Percentiles rank a stretch among this genome's conserved stretches.
Conservation (phyloP, 371 early-diverging fungal species). For the Mucor saturninus region DNA sequence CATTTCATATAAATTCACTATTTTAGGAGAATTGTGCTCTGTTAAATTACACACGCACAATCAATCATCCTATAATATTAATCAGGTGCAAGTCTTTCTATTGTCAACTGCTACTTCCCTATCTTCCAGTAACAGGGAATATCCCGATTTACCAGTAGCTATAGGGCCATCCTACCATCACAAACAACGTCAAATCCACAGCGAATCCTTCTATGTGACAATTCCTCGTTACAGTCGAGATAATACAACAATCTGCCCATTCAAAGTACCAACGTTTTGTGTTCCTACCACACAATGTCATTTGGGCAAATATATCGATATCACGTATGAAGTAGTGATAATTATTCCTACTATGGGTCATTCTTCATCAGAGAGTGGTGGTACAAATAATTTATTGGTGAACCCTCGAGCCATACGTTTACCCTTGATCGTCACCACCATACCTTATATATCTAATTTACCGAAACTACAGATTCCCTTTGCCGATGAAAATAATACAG, state of each 20-base stretch:
- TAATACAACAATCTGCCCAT: slow-evolving; percentile 36
- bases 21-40: slow-evolving; percentile 46
- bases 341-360: slow-evolving; percentile 35
- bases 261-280: slow-evolving; percentile 39
- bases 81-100: slow-evolving; percentile 39
- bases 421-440: slow-evolving; percentile 41
- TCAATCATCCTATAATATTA: slow-evolving; percentile 40
- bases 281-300: slow-evolving; percentile 42
- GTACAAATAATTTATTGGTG: not conserved
- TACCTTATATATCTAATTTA: slow-evolving; percentile 31
- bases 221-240: slow-evolving; percentile 34
- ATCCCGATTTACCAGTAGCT: slow-evolving; percentile 14
- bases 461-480: slow-evolving; percentile 34
- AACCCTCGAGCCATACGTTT: slow-evolving; percentile 28
- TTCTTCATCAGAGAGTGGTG: not conserved
- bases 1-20: not conserved
- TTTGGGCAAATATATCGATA: slow-evolving; percentile 35
- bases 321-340: slow-evolving; percentile 38
- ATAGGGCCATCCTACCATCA: slow-evolving; percentile 25
- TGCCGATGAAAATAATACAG: slow-evolving; percentile 19
- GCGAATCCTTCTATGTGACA: slow-evolving; percentile 36
- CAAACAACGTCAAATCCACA: slow-evolving; percentile 35
- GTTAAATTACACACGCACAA: slow-evolving; percentile 41
- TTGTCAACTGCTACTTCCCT: slow-evolving; percentile 33
- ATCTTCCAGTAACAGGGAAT: not conserved